Conservation (phyloP, 768 basidiomycete genomes). For the Xerocomus spinulosus region DNA sequence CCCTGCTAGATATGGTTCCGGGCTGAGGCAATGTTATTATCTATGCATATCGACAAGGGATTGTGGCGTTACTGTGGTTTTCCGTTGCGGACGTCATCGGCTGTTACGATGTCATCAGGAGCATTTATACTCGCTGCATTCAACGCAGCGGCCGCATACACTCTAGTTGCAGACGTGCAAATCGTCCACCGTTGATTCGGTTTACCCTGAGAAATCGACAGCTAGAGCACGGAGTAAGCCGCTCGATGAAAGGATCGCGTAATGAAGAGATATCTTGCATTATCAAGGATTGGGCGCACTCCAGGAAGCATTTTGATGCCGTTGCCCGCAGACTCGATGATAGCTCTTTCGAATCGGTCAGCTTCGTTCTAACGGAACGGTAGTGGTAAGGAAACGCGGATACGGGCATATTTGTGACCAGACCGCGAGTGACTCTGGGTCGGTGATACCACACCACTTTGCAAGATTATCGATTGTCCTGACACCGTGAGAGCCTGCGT, state of each 20-base stretch:
- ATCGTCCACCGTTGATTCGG: conserved; percentile 79
- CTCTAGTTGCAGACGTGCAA: conserved; percentile 78
- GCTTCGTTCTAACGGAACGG: conserved; percentile 52
- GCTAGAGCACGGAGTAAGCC: conserved; percentile 20
- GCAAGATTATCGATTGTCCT: conserved; percentile 79
- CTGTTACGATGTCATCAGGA: conserved; percentile 71
- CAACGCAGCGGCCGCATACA: conserved; percentile 72
- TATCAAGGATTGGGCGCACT: conserved; percentile 52
- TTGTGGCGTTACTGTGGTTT: conserved; percentile 60
- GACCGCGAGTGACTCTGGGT: conserved; percentile 69
- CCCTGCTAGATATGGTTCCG: conserved; percentile 89
- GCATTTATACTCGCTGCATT: conserved; percentile 58
- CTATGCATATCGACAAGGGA: neutral
- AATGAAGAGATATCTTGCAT: conserved; percentile 34
- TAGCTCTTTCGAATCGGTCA: conserved; percentile 73
- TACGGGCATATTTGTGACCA: neutral
- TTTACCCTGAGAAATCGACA: conserved; percentile 22
- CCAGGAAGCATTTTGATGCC: conserved; percentile 76
- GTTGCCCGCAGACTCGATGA: conserved; percentile 54
- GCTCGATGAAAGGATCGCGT: neutral
- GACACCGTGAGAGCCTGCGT: conserved; percentile 71
- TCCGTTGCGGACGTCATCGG: conserved; percentile 78
- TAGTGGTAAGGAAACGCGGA: conserved; percentile 2
- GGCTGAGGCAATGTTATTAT: conserved; percentile 36
- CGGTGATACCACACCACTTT: conserved; percentile 64